Conservation (phyloP, 129 eudicot genomes). For the Saposhnikovia divaricata region DNA sequence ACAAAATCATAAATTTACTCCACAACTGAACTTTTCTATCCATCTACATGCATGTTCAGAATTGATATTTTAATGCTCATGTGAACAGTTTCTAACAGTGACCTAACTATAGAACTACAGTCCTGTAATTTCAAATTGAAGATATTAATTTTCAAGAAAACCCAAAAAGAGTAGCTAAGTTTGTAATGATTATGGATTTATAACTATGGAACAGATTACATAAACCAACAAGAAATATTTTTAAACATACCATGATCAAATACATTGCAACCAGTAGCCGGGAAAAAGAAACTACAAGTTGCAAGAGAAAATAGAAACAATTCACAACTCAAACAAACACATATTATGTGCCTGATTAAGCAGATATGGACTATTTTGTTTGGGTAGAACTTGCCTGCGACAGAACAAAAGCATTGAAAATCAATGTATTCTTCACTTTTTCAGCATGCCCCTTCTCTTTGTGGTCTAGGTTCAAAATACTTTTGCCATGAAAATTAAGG, state of each 20-base stretch:
- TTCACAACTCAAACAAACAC: background rate
- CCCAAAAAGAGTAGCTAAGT: background rate
- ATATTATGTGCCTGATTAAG: background rate
- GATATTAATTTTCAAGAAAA: background rate
- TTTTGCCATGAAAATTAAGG: constrained; percentile 61
- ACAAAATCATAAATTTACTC: background rate
- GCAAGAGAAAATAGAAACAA: background rate
- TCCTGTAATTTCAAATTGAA: background rate
- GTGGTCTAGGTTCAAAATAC: constrained; percentile 39
- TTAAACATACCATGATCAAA: background rate
- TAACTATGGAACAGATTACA: background rate
- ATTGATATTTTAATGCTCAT: background rate
- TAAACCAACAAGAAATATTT: background rate
- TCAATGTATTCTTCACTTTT: constrained; percentile 68
- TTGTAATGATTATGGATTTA: background rate
- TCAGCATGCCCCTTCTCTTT: constrained; percentile 40
- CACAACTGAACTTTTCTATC: background rate
- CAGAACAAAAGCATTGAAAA: constrained; percentile 82
- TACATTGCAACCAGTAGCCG: background rate
- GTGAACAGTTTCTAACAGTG: background rate
- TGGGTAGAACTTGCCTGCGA: constrained; percentile 48
- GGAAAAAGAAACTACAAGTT: background rate
- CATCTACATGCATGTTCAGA: background rate
- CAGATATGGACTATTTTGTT: background rate
- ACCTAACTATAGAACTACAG: background rate